These are phyloP conservation scores for Pisolithus microcarpus DNA, from an alignment of 768 basidiomycete species.

Conservation along the genomic window DNA sequence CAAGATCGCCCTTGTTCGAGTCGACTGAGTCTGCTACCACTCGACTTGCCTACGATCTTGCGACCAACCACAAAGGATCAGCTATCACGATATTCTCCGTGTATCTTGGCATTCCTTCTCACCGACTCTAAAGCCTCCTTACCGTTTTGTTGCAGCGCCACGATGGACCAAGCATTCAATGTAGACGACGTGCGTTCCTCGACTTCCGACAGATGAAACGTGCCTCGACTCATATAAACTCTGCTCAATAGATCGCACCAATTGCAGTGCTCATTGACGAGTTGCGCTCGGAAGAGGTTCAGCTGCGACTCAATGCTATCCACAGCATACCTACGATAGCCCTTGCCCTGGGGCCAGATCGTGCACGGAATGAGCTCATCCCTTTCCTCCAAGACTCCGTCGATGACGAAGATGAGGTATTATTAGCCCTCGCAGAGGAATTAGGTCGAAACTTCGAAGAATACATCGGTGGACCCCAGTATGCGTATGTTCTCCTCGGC, in stretches of 20 bases:
- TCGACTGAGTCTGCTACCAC: neutral
- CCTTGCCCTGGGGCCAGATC: conserved; percentile 89
- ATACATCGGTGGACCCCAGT: conserved; percentile 84
- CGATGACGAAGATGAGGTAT: conserved; percentile 98
- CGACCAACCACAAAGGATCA: conserved; percentile 1
- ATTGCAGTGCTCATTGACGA: conserved; percentile 98
- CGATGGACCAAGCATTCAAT: conserved; percentile 62
- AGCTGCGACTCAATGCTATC: conserved; percentile 91
- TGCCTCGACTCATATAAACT: conserved; percentile 13
- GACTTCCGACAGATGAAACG: too few species aligned
- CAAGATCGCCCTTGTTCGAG: neutral
- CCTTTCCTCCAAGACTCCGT: conserved; percentile 98
- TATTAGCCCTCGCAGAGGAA: conserved; percentile 93
- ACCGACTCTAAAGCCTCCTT: neutral
- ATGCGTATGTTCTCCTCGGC: conserved; percentile 82
- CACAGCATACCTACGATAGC: conserved; percentile 98
- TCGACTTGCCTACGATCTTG: neutral
- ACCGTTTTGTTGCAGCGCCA: conserved; percentile 13
- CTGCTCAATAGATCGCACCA: conserved; percentile 65
- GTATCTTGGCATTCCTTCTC: neutral
- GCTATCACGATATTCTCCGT: neutral
- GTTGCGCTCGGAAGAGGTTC: conserved; percentile 94
- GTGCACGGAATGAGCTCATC: conserved; percentile 90
- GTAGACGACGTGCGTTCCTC: conserved; percentile 56
- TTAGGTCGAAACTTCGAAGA: conserved; percentile 88